Base-by-base conservation (phyloP, 768 basidiomycete genomes). In the Kwoniella mangroviensis region DNA sequence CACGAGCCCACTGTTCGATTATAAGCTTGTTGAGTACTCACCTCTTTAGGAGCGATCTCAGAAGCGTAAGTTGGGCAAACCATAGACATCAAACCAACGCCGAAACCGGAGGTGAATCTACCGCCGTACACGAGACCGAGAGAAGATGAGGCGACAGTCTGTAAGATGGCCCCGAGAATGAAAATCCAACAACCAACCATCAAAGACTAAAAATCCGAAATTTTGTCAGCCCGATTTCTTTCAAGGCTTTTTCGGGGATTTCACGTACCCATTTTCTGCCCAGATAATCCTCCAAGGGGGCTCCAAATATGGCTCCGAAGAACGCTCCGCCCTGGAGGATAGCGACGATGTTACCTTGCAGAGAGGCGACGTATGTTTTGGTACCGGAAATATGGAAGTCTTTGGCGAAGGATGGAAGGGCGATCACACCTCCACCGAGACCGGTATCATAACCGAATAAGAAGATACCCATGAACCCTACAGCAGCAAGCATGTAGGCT, bases 31-130 rank as follows among this genome's bases (percentile, higher is more conserved):
- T 91, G 87, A 6, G 92, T 93, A 70, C 93, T 90, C 6, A 93
- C 91, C 22, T 92, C 86, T 80, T 93, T 94, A 5, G 94, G 94
- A 2, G 90, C 87, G 81, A 92, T 93, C 81, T 95, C 94, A 11
- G 91, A 90, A 22, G 94, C 92, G 78, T 88, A 95, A 0, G 92
- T 89, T 5, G 93, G 94, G 1, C 92, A 89, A 34, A 77, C 71
- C 22, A 62, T 63, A 21, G 88, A 92, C 73, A 94, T 92, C 6
- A 87, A 90, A 74, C 93, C 93, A 60, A 94, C 90, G 49, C 92
- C 93, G 34, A 92, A 54, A 63, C 93, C 92, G 21, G 90, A 88
- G 60, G 93, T 84, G 53, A 92, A 90, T 67, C 93, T 90, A 28
- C 93, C 93, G 13, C 86, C 87, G 78, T 93, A 93, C 70, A 94